Evolutionary conservation across 345 rosid genomes (phyloP), one percentile per base, ranked within the genome.

Genomic region (Brassica rapa): DNA sequence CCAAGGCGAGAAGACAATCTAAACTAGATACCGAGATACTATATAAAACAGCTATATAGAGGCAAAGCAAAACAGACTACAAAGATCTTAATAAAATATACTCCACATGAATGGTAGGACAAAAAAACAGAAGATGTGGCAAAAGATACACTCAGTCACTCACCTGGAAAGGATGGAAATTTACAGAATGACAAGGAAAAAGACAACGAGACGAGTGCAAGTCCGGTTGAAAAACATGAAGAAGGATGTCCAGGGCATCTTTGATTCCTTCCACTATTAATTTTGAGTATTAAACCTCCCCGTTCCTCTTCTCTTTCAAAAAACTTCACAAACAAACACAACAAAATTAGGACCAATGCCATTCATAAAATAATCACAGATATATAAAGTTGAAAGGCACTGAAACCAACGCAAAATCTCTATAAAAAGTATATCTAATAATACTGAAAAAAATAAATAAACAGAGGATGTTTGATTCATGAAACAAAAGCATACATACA

Each of bases 101-200:
- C 19, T 19, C 0, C 19, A 19, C 19, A 19, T 19, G 19, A 19
- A 19, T 19, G 19, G 21, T 19, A 19, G 21, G 0, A 63, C 64
- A 65, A 37, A 4, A 14, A 2, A 41, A 33, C 43, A 39, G 4
- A 41, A 49, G 43, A 73, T 27, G 14, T 43, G 35, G 10, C 8
- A 72, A 6, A 79, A 25, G 59, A 0, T 5, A 0, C 21, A 19
- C 21, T 19, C 37, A 8, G 21, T 51, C 2, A 51, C 87, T 79
- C 56, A 86, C 88, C 89, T 66, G 79, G 82, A 74, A 41, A 51
- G 62, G 59, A 66, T 11, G 2, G 41, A 81, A 80, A 84, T 73
- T 88, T 93, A 93, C 88, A 93, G 88, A 68, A 93, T 93, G 10
- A 93, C 87, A 61, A 84, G 90, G 75, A 89, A 90, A 81, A 93